phyloP scores from a whole-genome alignment of 2,329 filamentous ascomycete genomes.

The Venturia aucupariae region DNA sequence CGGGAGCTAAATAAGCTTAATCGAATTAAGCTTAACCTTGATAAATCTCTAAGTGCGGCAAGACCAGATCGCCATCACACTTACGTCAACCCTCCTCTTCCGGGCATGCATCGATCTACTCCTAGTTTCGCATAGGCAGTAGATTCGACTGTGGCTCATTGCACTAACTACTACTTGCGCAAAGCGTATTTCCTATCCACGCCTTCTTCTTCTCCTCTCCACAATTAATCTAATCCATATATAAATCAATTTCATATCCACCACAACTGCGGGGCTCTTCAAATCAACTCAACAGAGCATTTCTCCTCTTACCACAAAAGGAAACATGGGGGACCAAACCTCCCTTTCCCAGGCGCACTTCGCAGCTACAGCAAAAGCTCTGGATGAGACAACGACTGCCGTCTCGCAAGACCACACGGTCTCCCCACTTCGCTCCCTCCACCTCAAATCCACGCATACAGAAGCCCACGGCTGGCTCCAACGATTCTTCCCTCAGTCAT shows the following conservation, averaged over 20 bases:
- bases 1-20: neutral
- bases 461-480: constrained; percentile 14
- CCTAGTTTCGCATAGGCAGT: too few species aligned
- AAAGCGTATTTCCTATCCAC: too few species aligned
- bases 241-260: neutral
- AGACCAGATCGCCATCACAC: neutral
- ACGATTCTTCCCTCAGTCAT: constrained; percentile 16
- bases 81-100: too few species aligned
- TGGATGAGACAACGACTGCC: constrained; percentile 4
- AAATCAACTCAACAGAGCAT: neutral
- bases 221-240: too few species aligned
- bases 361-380: constrained; percentile 1
- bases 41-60: neutral
- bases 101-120: too few species aligned
- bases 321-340: neutral
- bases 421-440: neutral
- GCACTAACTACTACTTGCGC: neutral
- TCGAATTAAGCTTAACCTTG: neutral
- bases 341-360: constrained; percentile 1
- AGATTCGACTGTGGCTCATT: too few species aligned
- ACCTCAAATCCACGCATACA: neutral
- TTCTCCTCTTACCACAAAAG: neutral
- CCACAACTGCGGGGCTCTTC: neutral
- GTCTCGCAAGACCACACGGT: constrained; percentile 2
- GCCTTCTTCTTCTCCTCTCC: neutral